phyloP scores from a whole-genome alignment of 2,329 filamentous ascomycete species.

The Colletotrichum simmondsii region DNA sequence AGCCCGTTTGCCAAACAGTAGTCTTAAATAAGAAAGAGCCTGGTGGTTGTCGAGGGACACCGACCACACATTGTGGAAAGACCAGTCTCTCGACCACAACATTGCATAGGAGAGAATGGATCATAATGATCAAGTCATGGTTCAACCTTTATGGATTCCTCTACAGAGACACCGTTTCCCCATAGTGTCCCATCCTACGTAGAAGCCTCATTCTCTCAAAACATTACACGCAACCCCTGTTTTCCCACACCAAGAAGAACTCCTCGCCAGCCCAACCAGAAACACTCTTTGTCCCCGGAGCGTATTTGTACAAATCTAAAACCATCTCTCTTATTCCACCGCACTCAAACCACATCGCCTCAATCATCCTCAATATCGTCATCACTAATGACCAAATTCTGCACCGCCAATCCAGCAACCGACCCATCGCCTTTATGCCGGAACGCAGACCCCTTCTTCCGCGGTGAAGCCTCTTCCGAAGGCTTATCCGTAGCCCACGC shows the following conservation, averaged over 20 bases:
- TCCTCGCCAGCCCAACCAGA: background rate
- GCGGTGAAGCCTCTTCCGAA: constrained; percentile 62
- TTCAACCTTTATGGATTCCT: background rate
- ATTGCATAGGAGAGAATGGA: rapidly evolving
- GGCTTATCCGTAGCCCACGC: constrained; percentile 72
- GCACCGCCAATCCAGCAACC: constrained; percentile 60
- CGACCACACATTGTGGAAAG: too few relatives aligned
- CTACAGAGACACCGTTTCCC: background rate
- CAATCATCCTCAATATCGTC: constrained; percentile 82
- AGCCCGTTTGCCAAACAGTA: too few relatives aligned
- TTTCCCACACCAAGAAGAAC: background rate
- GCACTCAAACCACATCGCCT: background rate
- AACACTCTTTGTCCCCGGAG: too few relatives aligned
- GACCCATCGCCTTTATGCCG: constrained; percentile 45
- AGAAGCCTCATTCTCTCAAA: rapidly evolving
- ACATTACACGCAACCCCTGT: background rate
- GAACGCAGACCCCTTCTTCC: constrained; percentile 57
- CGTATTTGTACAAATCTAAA: background rate
- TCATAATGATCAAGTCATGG: background rate
- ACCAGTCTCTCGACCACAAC: background rate
- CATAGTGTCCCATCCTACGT: background rate
- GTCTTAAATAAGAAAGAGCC: too few relatives aligned
- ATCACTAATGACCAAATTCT: constrained; percentile 80
- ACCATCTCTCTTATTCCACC: background rate
- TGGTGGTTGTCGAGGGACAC: too few relatives aligned